Conservation (phyloP, 345 rosid genomes). For the Excoecaria agallocha region DNA sequence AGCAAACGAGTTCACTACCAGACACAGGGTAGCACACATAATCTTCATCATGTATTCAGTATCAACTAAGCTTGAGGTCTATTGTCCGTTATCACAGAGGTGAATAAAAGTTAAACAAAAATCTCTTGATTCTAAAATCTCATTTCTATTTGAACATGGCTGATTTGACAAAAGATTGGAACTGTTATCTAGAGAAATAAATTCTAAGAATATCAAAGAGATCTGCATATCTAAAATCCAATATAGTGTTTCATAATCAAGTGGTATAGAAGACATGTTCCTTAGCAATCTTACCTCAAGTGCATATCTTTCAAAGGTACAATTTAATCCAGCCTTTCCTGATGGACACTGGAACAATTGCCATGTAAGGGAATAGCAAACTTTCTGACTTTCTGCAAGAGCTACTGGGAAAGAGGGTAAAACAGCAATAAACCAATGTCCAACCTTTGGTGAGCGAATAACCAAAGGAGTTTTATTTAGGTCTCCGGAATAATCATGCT, state of each 20-base stretch:
- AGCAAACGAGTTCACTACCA: neutral
- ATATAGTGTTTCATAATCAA: neutral
- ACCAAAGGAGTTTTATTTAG: slow-evolving; percentile 53
- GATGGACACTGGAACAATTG: slow-evolving; percentile 64
- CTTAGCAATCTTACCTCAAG: slow-evolving; percentile 57
- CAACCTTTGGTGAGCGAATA: slow-evolving; percentile 62
- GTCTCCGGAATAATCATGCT: slow-evolving; percentile 70
- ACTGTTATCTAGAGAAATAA: neutral
- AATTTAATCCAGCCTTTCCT: slow-evolving; percentile 80
- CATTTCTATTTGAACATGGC: neutral
- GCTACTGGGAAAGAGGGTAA: slow-evolving; percentile 41
- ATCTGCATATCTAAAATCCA: neutral
- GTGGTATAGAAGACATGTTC: neutral
- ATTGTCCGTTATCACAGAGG: neutral
- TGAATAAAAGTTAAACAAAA: neutral
- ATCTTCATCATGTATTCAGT: too few species aligned
- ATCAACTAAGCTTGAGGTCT: neutral
- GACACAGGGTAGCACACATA: neutral
- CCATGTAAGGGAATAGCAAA: slow-evolving; percentile 68
- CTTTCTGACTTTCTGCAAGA: slow-evolving; percentile 32
- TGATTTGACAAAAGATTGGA: neutral
- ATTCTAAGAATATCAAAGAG: neutral
- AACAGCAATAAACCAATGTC: slow-evolving; percentile 77
- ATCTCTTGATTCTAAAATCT: neutral
- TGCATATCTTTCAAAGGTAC: slow-evolving; percentile 53